Percentiles rank a stretch among this genome's conserved stretches.
These are phyloP conservation scores for Fusarium agapanthi DNA, from an alignment of 2,329 filamentous ascomycete genomes.

Conservation along the genomic window DNA sequence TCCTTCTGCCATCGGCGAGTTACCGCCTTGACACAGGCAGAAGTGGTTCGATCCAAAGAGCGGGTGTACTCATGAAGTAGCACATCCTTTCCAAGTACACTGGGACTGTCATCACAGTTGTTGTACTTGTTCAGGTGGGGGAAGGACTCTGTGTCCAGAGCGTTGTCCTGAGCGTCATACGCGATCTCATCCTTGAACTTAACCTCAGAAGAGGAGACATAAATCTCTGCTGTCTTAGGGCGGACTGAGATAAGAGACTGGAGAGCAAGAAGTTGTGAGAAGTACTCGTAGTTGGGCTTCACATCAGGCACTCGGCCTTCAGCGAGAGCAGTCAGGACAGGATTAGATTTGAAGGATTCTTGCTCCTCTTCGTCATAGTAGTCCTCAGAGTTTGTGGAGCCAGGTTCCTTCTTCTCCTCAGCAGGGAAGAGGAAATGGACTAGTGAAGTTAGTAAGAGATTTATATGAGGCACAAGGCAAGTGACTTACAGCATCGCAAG, in stretches of 20 bases:
- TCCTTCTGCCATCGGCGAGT: constrained; percentile 65
- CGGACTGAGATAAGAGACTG: constrained; percentile 63
- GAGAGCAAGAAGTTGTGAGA: constrained; percentile 62
- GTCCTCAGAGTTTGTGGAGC: constrained; percentile 70
- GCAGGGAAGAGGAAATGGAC: constrained; percentile 69
- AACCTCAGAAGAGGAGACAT: constrained; percentile 62
- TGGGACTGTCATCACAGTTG: constrained; percentile 60
- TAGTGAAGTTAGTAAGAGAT: constrained; percentile 41
- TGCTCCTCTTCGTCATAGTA: constrained; percentile 55
- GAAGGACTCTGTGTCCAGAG: constrained; percentile 58
- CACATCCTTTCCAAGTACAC: constrained; percentile 61
- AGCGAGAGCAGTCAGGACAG: constrained; percentile 68
- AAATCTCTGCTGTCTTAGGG: constrained; percentile 68
- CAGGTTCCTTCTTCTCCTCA: constrained; percentile 63
- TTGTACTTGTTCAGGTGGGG: constrained; percentile 65
- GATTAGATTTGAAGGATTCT: constrained; percentile 70
- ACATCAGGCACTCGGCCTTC: constrained; percentile 66
- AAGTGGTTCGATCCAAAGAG: constrained; percentile 62
- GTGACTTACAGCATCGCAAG: constrained; percentile 68
- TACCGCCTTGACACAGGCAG: constrained; percentile 63
- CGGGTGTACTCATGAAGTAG: constrained; percentile 68
- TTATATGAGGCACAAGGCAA: not conserved
- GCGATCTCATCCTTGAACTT: constrained; percentile 60
- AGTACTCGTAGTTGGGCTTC: constrained; percentile 70
- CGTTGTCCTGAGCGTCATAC: constrained; percentile 54